phyloP scores from a whole-genome alignment of 306 rosid genomes.

The Cucurbita pepo region DNA sequence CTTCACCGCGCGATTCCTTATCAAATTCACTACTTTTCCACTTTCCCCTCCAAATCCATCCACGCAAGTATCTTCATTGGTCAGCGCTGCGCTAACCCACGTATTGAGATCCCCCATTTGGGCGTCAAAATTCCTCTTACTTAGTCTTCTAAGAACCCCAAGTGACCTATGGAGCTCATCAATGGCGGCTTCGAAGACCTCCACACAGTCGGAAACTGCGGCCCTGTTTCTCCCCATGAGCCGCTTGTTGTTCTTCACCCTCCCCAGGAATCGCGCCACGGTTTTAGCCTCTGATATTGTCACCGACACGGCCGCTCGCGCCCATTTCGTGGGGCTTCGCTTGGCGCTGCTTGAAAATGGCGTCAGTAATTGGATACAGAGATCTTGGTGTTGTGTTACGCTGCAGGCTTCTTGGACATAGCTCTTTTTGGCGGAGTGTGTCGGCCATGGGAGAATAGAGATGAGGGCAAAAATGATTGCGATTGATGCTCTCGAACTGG shows the following conservation, averaged over 20 bases:
- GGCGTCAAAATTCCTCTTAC: slow-evolving; percentile 29
- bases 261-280: slow-evolving; percentile 10
- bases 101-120: slow-evolving; percentile 45
- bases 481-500: neutral
- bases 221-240: slow-evolving; percentile 15
- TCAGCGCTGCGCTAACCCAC: slow-evolving; percentile 65
- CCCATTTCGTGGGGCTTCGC: slow-evolving; percentile 49
- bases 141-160: slow-evolving; percentile 32
- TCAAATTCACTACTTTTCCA: slow-evolving; percentile 10
- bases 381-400: slow-evolving; percentile 29
- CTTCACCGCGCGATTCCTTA: slow-evolving; percentile 20
- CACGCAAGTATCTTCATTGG: slow-evolving; percentile 38
- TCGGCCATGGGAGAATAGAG: neutral
- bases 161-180: slow-evolving; percentile 51
- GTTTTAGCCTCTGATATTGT: slow-evolving; percentile 29
- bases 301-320: slow-evolving; percentile 54
- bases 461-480: neutral
- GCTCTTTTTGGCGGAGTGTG: neutral
- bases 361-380: slow-evolving; percentile 34
- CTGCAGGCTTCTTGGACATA: slow-evolving; percentile 50
- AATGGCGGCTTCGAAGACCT: slow-evolving; percentile 22
- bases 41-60: slow-evolving; percentile 34
- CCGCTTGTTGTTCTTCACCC: slow-evolving; percentile 6
- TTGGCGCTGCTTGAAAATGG: slow-evolving; percentile 31
- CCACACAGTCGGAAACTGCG: slow-evolving; percentile 51